Percentiles rank a stretch among this genome's conserved stretches.
Evolutionary conservation across 2,329 filamentous ascomycete species (phyloP).

Genomic region (Didymella pinodella): DNA sequence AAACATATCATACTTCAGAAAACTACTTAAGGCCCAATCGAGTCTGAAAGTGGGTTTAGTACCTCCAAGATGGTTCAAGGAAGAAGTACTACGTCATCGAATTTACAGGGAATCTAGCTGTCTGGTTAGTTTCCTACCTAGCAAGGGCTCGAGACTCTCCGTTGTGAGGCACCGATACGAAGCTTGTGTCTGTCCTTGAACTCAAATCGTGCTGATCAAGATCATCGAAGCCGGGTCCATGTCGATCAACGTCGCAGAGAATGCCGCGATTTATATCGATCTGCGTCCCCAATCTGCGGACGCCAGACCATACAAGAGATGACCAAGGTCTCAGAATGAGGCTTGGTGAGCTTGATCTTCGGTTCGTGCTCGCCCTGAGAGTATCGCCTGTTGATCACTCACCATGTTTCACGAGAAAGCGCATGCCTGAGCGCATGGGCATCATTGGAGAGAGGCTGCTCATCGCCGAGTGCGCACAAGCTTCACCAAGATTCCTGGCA

Average conservation of each 20-base stretch:
- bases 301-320: neutral
- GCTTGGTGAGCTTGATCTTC: constrained; percentile 8
- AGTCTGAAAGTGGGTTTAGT: neutral
- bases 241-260: constrained; percentile 4
- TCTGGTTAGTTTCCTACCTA: neutral
- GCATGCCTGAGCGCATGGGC: neutral
- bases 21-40: neutral
- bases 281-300: neutral
- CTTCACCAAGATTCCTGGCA: neutral
- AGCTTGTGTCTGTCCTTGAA: constrained; percentile 4
- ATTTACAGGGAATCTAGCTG: neutral
- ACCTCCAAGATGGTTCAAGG: neutral
- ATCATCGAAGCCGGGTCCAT: constrained; percentile 4
- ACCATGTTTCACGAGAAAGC: neutral
- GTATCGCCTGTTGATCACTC: neutral
- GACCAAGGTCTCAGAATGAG: neutral
- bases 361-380: neutral
- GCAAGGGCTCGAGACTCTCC: neutral
- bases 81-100: neutral
- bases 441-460: neutral
- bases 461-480: neutral
- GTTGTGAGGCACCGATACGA: neutral
- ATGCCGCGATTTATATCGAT: neutral
- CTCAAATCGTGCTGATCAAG: constrained; percentile 2
- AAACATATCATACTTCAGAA: too few species aligned